Percentiles rank a stretch among this genome's conserved stretches.
Conservation (phyloP, 2,329 filamentous ascomycete genomes). For the Aureobasidium namibiae region DNA sequence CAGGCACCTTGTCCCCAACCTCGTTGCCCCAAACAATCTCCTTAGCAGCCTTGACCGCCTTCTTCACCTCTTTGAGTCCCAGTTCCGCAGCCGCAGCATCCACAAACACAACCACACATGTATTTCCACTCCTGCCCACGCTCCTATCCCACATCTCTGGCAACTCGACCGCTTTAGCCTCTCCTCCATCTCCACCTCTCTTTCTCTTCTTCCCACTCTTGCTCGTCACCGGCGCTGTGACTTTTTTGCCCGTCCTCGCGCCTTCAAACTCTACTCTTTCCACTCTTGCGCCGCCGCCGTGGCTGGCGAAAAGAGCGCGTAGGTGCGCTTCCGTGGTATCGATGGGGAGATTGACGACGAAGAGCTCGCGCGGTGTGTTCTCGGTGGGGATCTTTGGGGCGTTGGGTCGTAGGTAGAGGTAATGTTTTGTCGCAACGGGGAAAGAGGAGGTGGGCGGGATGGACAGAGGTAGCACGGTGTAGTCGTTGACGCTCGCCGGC, state of each 20-base stretch:
- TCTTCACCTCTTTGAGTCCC: conserved; percentile 67
- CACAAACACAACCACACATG: conserved; percentile 74
- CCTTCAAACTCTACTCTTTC: conserved; percentile 70
- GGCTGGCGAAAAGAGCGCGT: conserved; percentile 62
- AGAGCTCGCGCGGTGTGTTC: conserved; percentile 71
- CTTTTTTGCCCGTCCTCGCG: conserved; percentile 39
- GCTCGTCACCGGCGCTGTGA: conserved; percentile 27
- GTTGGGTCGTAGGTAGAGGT: conserved; percentile 80
- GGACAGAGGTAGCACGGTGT: conserved; percentile 59
- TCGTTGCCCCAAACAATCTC: conserved; percentile 58
- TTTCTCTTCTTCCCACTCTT: conserved; percentile 48
- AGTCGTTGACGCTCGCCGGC: conserved; percentile 47
- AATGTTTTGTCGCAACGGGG: conserved; percentile 59
- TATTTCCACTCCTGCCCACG: conserved; percentile 64
- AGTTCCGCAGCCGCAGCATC: conserved; percentile 71
- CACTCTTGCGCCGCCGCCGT: conserved; percentile 69
- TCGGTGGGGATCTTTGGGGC: conserved; percentile 67
- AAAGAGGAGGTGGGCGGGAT: conserved; percentile 58
- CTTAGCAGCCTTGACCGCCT: conserved; percentile 43
- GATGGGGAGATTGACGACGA: conserved; percentile 80
- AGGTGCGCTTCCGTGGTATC: conserved; percentile 75
- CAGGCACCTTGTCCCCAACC: conserved; percentile 47
- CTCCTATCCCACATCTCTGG: conserved; percentile 66
- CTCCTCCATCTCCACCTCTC: conserved; percentile 28
- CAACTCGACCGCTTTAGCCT: conserved; percentile 42